These are phyloP conservation scores for Acidiella bohemica DNA, from an alignment of 495 filamentous ascomycete species.

Conservation along the genomic window DNA sequence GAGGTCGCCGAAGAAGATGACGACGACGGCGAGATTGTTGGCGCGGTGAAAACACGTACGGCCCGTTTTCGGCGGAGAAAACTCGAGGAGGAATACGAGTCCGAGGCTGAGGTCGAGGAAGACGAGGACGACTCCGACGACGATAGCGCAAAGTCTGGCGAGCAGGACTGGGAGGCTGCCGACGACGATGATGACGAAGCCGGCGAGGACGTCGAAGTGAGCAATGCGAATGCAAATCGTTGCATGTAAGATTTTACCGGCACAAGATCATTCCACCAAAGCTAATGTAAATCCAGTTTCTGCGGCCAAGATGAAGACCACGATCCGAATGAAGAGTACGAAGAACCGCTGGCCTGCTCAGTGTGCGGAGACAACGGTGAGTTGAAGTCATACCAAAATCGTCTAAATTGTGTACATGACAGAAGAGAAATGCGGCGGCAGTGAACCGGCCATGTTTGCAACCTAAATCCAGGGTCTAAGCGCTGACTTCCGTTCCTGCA, in stretches of 20 bases:
- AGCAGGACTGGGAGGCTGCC: conserved; percentile 51
- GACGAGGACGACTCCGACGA: conserved; percentile 31
- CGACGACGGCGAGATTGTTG: conserved; percentile 48
- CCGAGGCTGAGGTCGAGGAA: conserved; percentile 30
- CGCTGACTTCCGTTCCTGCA: conserved; percentile 35
- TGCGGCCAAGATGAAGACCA: conserved; percentile 74
- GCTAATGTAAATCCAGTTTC: no score
- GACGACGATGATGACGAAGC: conserved; percentile 48
- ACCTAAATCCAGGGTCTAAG: conserved; percentile 18
- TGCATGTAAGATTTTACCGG: conserved; percentile 62
- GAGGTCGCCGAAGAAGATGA: conserved; percentile 30
- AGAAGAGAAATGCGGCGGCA: conserved; percentile 17
- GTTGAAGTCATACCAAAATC: no score
- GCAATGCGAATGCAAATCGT: conserved; percentile 43
- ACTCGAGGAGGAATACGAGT: conserved; percentile 28
- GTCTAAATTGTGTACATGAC: conserved; percentile 17
- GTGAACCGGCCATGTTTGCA: neutral
- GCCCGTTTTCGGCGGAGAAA: conserved; percentile 20
- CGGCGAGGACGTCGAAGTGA: conserved; percentile 55
- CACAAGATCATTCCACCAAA: no score
- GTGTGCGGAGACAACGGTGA: conserved; percentile 82
- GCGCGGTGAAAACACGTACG: conserved; percentile 51
- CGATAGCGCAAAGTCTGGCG: conserved; percentile 56
- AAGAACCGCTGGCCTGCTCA: conserved; percentile 65
- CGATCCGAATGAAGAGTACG: conserved; percentile 77